Base-by-base conservation (phyloP, 169 alveolate species). In the Eimeria necatrix region DNA sequence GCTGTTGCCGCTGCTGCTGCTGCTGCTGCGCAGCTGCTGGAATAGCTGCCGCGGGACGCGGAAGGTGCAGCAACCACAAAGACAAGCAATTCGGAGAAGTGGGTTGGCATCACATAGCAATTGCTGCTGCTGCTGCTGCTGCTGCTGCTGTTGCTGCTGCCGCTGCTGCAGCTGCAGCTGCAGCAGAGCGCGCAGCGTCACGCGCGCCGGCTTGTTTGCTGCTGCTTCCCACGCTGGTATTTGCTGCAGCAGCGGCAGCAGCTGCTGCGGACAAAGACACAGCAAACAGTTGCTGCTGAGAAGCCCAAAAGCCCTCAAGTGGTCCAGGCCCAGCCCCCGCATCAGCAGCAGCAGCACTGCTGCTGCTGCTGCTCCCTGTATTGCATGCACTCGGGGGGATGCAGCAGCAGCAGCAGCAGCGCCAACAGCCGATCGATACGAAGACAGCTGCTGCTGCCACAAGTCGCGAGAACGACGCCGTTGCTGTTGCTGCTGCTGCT, bases 81-180 rank as follows among this genome's bases (percentile, higher is more conserved):
- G 76, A 64, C 76, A 64, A 24, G 76, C 76, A 64, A 64, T 64
- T 9, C 76, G 18, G 14, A n/a, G 9, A 24, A 24, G 76, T 8
- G 76, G 76, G 14, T 9, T 56, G 64, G 64, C 20, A 8, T 64
- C 14, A 8, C 76, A 64, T 9, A 10, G 76, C 14, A 8, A 14
- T 14, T 64, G 76, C 76, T 64, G 41, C 26, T 64, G 41, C 76
- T 64, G 85, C 52, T 74, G 85, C 60, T 74, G 85, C 53, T 74
- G 85, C 59, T 74, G 85, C 85, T 41, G 85, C 85, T 10, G 85
- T 26, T 46, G 53, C 85, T 74, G 53, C n/a, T 16, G 61, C 85
- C 10, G 60, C 61, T 46, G 61, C 46, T 74, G 85, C 85, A 32
- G 85, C 85, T 9, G 85, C 61, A 32, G 61, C 24, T 41, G 85